Base-by-base conservation (phyloP, 345 rosid species). In the Cardamine chenopodiifolia region DNA sequence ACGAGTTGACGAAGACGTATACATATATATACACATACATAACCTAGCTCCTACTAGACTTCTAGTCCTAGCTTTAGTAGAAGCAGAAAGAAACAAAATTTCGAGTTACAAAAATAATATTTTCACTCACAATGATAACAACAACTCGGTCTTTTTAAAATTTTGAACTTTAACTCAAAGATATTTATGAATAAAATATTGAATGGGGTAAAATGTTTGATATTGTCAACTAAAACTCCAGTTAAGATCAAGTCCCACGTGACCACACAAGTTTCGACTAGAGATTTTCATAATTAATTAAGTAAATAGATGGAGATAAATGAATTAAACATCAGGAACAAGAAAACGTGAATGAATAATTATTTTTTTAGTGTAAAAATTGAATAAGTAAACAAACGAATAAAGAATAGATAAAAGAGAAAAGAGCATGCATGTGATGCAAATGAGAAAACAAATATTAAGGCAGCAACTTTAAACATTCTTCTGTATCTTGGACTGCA, bases 391-490 rank as follows among this genome's bases (percentile, higher is more conserved):
- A 56, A 8, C 23, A 48, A 57, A 57, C 35, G 62, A 31, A 32
- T 31, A 17, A 32, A 52, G 17, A 52, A 23, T 45, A 45, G 49
- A n/a, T 45, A n/a, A 13, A 6, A 14, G 40, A 37, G 20, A 48
- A 49, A 56, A 11, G 28, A 25, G 28, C 68, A 68, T 75, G 79
- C 69, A 57, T 59, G 54, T 5, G 20, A 55, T 28, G 52, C 49
- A 73, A 22, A 23, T 74, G 68, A 37, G 53, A 66, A 50, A 66
- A 42, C 39, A 68, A 6, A 60, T 4, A 40, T 63, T 5, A 55
- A 61, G 52, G 66, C 75, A 76, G 48, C 53, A 70, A 70, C 60
- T 76, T 76, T 76, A 70, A 76, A 76, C 80, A 76, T 76, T 70
- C 75, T 70, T 70, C 75, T 76, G 71, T 35, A 18, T 70, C 42